Percentiles rank a stretch among this genome's conserved stretches.
Conservation (phyloP, 2,329 filamentous ascomycete genomes). For the Pseudogymnoascus sp. region DNA sequence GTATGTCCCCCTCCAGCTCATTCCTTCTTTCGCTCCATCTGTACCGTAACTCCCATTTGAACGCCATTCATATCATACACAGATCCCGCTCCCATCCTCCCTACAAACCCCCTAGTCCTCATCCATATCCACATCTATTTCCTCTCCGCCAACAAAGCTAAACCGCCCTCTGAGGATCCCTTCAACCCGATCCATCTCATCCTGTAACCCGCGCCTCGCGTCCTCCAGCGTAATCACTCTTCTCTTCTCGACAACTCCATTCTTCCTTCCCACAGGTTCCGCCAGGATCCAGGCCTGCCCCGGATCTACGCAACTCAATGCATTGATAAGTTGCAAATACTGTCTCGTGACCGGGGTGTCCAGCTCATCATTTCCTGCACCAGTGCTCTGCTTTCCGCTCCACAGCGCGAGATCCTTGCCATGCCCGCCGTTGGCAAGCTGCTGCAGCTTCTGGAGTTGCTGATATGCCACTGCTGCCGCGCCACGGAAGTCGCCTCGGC, state of each 20-base stretch:
- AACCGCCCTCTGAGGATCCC: slow-evolving; percentile 86
- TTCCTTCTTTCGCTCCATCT: not conserved
- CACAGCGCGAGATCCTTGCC: slow-evolving; percentile 41
- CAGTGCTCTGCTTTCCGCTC: slow-evolving; percentile 11
- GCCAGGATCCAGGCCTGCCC: slow-evolving; percentile 73
- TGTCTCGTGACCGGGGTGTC: slow-evolving; percentile 62
- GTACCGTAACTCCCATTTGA: slow-evolving; percentile 1
- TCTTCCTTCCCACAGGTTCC: slow-evolving; percentile 34
- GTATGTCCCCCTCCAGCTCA: not conserved
- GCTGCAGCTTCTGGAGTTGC: slow-evolving; percentile 52
- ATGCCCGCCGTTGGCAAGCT: slow-evolving; percentile 39
- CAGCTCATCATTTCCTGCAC: slow-evolving; percentile 43
- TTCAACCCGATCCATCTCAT: slow-evolving; percentile 78
- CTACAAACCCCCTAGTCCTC: not conserved
- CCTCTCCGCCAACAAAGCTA: slow-evolving; percentile 51
- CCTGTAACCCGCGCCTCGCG: slow-evolving; percentile 80
- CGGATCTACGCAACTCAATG: slow-evolving; percentile 73
- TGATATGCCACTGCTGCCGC: slow-evolving; percentile 55
- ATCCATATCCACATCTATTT: slow-evolving; percentile 28
- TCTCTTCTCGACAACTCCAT: slow-evolving; percentile 44
- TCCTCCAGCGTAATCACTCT: slow-evolving; percentile 79
- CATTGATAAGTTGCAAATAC: slow-evolving; percentile 88
- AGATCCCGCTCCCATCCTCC: not conserved
- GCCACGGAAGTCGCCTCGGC: slow-evolving; percentile 74
- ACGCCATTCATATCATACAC: slow-evolving; percentile 1